phyloP scores from a whole-genome alignment of 2,329 filamentous ascomycete genomes.

The Ramularia collo-cygni region DNA sequence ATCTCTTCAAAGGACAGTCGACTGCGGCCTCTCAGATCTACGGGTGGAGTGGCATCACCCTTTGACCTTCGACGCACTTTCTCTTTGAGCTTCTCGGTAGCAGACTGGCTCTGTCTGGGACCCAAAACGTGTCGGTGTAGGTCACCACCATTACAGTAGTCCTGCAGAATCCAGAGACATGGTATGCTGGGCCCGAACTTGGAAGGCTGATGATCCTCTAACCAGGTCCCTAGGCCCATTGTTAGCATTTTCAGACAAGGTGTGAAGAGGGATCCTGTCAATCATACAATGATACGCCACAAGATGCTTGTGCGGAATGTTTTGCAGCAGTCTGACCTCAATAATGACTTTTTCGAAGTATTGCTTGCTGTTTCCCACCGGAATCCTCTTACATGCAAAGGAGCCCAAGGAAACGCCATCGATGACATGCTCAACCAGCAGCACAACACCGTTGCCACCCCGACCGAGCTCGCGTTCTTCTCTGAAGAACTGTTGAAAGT shows the following conservation, averaged over 20 bases:
- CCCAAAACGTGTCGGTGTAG: slow-evolving; percentile 82
- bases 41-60: slow-evolving; percentile 60
- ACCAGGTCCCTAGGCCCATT: slow-evolving; percentile 61
- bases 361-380: slow-evolving; percentile 85
- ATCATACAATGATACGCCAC: slow-evolving; percentile 77
- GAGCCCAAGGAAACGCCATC: slow-evolving; percentile 82
- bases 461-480: slow-evolving; percentile 80
- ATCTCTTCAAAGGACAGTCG: slow-evolving; percentile 79
- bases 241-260: no score
- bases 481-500: slow-evolving; percentile 88
- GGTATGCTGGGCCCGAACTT: slow-evolving; percentile 84
- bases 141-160: slow-evolving; percentile 94
- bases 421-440: slow-evolving; percentile 87
- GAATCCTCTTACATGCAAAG: slow-evolving; percentile 95
- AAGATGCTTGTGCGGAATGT: slow-evolving; percentile 86
- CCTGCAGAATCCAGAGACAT: slow-evolving; percentile 93
- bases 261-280: no score
- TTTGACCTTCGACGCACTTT: slow-evolving; percentile 76
- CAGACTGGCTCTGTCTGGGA: slow-evolving; percentile 62
- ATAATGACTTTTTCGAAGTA: slow-evolving; percentile 89
- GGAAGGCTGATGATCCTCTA: slow-evolving; percentile 79
- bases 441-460: slow-evolving; percentile 88
- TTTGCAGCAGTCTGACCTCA: slow-evolving; percentile 87
- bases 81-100: slow-evolving; percentile 76
- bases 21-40: slow-evolving; percentile 46